A percentile compares a stretch with the other conserved stretches of the same genome.
Conservation (phyloP, 169 alveolate genomes). For the Eimeria necatrix region DNA sequence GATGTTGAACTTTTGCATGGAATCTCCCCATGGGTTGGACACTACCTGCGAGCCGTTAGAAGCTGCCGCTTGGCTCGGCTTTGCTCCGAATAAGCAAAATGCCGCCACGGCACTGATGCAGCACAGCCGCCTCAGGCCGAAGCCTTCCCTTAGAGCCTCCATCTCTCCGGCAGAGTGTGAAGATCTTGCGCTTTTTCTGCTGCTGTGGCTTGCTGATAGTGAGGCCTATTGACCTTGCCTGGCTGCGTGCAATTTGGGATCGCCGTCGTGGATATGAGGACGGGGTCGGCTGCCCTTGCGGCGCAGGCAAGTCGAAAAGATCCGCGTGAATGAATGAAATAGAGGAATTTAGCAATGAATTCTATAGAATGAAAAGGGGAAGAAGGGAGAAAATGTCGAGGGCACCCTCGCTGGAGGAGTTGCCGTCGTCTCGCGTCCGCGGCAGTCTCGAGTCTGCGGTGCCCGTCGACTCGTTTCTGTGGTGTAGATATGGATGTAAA, state of each 20-base stretch:
- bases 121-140: slow-evolving; percentile 39
- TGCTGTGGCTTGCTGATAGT: background rate
- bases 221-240: too few species aligned
- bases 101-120: slow-evolving; percentile 43
- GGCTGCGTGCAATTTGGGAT: background rate
- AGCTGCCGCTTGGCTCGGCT: background rate
- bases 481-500: background rate
- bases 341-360: too few species aligned
- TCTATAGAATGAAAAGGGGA: background rate
- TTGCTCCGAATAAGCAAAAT: background rate
- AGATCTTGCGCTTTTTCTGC: background rate
- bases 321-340: too few species aligned
- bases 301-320: background rate
- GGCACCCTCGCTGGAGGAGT: too few species aligned
- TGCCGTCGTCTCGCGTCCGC: too few species aligned
- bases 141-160: background rate
- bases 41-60: background rate
- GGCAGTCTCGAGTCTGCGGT: too few species aligned
- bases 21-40: slow-evolving; percentile 49
- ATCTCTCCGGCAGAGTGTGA: background rate
- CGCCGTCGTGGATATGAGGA: background rate
- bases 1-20: slow-evolving; percentile 21
- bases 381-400: background rate
- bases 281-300: slow-evolving; percentile 34
- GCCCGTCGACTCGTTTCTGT: too few species aligned